Evolutionary conservation across 83 land plant species (phyloP), one percentile per base, ranked within the genome.

Genomic region (Diphasiastrum complanatum): DNA sequence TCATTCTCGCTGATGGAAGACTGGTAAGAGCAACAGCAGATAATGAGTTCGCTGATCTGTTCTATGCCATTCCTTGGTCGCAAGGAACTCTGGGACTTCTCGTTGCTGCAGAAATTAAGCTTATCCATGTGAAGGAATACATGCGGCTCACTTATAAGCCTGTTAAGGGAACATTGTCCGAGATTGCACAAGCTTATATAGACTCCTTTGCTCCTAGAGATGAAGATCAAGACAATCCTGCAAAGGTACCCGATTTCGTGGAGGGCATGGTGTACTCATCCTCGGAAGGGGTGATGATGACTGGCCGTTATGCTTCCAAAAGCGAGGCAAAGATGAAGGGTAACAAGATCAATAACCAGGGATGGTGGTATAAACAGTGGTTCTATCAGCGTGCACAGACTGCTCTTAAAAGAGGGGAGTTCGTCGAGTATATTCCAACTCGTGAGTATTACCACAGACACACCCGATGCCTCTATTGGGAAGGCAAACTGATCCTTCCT

Each of bases 301-400:
- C 85, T 31, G 97, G 97, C n/a, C 65, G 64, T 22, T 92, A 92
- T 71, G 95, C 91, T 8, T 78, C 90, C 12, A 82, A 78, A 66
- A 91, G 85, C 49, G 97, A 92, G 67, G 95, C 95, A 33, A 92
- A 92, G 79, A 47, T 61, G 61, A 87, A 83, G 69, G 97, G 95
- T 1, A 92, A 92, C 68, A 69, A 59, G 18, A 83, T 84, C 51
- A 92, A 92, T 62, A 59, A 64, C 19, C 81, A 77, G 5, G 95
- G 97, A 0, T 86, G 93, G 93, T 91, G 97, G 97, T 91, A 80
- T 62, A 91, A 91, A 65, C 83, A 86, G 18, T 91, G 97, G 97
- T 91, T 91, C 47, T 91, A 91, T 64, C 97, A 91, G 81, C 85
- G 87, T 71, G 97, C 97, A 24, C 75, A 87, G 74, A 83, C 76